Percentiles rank a stretch among this genome's conserved stretches.
These are phyloP conservation scores for Phanerodontia chrysosporium DNA, from an alignment of 768 basidiomycete species.

Conservation along the genomic window DNA sequence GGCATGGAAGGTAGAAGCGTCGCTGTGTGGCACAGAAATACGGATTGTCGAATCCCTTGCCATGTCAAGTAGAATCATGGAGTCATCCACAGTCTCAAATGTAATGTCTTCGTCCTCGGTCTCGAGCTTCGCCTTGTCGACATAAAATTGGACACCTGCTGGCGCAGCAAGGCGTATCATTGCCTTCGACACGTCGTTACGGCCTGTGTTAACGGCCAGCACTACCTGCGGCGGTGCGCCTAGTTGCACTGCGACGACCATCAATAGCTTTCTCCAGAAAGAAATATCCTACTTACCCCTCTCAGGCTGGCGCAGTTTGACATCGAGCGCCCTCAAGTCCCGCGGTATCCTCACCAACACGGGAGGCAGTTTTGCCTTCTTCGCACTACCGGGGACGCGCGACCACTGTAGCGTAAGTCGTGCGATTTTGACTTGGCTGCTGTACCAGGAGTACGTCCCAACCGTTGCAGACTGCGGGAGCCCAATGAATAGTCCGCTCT, in stretches of 20 bases:
- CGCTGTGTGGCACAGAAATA: slow-evolving; percentile 63
- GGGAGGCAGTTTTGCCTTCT: slow-evolving; percentile 29
- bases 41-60: slow-evolving; percentile 40
- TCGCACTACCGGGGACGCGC: slow-evolving; percentile 31
- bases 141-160: slow-evolving; percentile 47
- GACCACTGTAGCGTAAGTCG: slow-evolving; percentile 65
- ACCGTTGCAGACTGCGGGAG: slow-evolving; percentile 59
- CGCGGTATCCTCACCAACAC: slow-evolving; percentile 57
- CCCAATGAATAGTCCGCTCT: not conserved
- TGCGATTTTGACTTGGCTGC: slow-evolving; percentile 61
- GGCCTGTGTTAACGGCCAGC: slow-evolving; percentile 59
- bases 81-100: slow-evolving; percentile 37
- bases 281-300: slow-evolving; percentile 19
- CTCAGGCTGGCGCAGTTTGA: slow-evolving; percentile 56
- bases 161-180: slow-evolving; percentile 52
- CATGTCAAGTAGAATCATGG: slow-evolving; percentile 45
- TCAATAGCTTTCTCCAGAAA: not conserved
- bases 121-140: slow-evolving; percentile 36
- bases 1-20: slow-evolving; percentile 53
- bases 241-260: slow-evolving; percentile 51
- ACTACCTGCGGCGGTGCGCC: slow-evolving; percentile 52
- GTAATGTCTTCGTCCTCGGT: slow-evolving; percentile 19
- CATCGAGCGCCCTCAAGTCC: slow-evolving; percentile 59
- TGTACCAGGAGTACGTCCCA: slow-evolving; percentile 67
- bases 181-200: slow-evolving; percentile 57